Base-by-base conservation (phyloP, 306 rosid species). In the Medicago lupulina region DNA sequence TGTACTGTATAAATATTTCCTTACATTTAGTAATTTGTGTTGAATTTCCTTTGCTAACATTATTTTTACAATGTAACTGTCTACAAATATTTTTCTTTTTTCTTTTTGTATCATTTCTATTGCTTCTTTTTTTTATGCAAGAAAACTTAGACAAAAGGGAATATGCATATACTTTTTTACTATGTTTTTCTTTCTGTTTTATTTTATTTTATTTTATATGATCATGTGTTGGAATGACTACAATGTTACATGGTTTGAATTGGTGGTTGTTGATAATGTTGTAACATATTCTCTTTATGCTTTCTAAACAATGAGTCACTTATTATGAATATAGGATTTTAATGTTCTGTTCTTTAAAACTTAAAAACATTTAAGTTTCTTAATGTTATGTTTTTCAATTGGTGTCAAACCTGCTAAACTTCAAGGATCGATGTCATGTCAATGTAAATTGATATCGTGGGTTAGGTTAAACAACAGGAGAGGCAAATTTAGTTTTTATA, bases 1-100 rank as follows among this genome's bases (percentile, higher is more conserved):
- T 50, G 2, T 47, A 2, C 53, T 47, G n/a, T 50, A 50, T 50
- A 50, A 50, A 50, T 50, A 50, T 49, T 15, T 49, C 12, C 67
- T 31, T 14, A 58, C 55, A 46, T 67, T 80, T 75, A 65, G 51
- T 47, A 62, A 70, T 78, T 69, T 41, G 47, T 7, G 41, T 80
- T 44, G 16, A 2, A 40, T 40, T 60, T 62, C 50, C 44, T 39
- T 28, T 57, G 38, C 21, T 6, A 64, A 12, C 38, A 63, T 11
- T 36, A 49, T 4, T 39, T 51, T 79, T 51, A 18, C 54, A 49
- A 23, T 34, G 8, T 4, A 58, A n/a, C 76, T 11, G 59, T 21
- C 50, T 62, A 49, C 67, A 78, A 46, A 82, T 80, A 50, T 41
- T 2, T 53, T 43, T 57, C 76, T 66, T 40, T 69, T 14, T 15